Evolutionary conservation across 73 alveolate species (phyloP), one percentile per base, ranked within the genome.

Genomic region (Paramecium primaurelia): DNA sequence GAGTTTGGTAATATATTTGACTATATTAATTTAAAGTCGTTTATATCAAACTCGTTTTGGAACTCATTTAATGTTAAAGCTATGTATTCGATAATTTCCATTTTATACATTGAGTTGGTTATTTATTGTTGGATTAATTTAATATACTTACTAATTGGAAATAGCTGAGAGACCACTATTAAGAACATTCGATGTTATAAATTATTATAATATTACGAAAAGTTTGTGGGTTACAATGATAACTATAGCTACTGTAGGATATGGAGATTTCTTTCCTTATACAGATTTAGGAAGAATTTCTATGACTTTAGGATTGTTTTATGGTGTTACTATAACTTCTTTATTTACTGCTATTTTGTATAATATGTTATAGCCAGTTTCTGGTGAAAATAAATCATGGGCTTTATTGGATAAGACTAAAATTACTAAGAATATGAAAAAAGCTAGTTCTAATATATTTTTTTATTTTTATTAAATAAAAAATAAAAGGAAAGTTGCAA

Each of bases 201-300:
- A 28, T 14, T 10, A 8, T 9, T 42, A 49, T 12, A 45, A 26
- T 12, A 80, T 80, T 20, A 8, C 16, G 4, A 86, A 86, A 25
- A 30, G 68, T 14, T 30, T 86, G 22, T 86, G 92, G 92, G 59
- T 54, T 10, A 59, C 59, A 1, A 37, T 86, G 64, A 86, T 86
- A 6, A 86, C 92, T 0, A 54, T 86, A 32, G 51, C 86, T 10
- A 86, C 92, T 42, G 71, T 58, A 25, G 92, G 92, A 9, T 86
- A 86, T 86, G 92, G 92, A 10, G 92, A 86, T 59, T 54, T 86
- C 58, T 86, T 51, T 32, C 92, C 92, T 12, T 37, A 30, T 10
- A 86, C 92, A 28, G 86, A 34, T 54, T 58, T 86, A 54, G 92
- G 92, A 34, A 58, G 92, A 58, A 25, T 80, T 8, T 8, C 91